Base-by-base conservation (phyloP, 768 basidiomycete species). In the Cyclocybe cylindracea region DNA sequence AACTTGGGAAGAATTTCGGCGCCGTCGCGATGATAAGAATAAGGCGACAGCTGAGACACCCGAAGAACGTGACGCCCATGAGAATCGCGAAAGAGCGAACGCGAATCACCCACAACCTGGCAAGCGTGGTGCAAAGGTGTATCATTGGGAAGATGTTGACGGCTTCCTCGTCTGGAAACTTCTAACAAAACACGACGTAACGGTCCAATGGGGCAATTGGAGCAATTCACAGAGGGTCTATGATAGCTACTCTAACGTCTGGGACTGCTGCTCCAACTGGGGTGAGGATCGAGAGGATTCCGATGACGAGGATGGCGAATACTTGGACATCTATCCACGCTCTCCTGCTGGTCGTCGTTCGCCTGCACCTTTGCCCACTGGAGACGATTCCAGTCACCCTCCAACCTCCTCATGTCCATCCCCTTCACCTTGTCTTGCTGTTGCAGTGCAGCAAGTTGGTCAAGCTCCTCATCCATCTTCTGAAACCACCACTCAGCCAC, bases 121-220 rank as follows among this genome's bases (percentile, higher is more conserved):
- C 4, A 57, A 36, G 45, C 56, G 52, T 48, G 61, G 64, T 5
- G 51, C 60, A 34, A 29, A 33, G 31, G 60, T 66, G 8, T 66
- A 39, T 47, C 31, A 44, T 16, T 66, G 61, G 65, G 54, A 60
- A 24, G 40, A 61, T 9, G 54, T 58, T 11, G 52, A 61, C 44
- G 62, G 61, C 10, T 63, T 58, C 45, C 56, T 51, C 16, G 44
- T 65, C 5, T 40, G 61, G 14, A 49, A 29, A 42, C 44, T 51
- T 13, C 49, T 54, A 8, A 46, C 54, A 18, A 46, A 60, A 14
- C 24, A 19, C 4, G 32, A 55, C 5, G 54, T 54, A 31, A 48
- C 49, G 11, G 24, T 37, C 10, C 31, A 48, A 16, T 67, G 65
- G 64, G 33, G 40, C 29, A 32, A 18, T 34, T 54, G 39, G 39